Conservation (phyloP, 176 grass and related monocot genomes). For the Aegilops bicornis region DNA sequence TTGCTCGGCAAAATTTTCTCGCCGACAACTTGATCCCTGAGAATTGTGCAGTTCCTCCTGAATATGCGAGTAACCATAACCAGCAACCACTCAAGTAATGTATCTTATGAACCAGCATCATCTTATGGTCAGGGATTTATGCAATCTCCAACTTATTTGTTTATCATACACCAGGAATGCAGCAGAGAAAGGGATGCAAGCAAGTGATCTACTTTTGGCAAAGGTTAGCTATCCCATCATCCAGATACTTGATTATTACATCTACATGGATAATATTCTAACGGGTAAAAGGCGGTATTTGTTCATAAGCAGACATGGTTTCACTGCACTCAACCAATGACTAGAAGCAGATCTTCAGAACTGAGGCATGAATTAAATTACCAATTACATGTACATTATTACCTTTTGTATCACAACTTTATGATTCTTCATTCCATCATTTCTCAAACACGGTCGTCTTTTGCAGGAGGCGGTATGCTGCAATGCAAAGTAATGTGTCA, state of each 20-base stretch:
- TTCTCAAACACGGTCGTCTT: neutral
- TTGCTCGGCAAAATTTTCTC: slow-evolving; percentile 31
- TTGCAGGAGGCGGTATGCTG: slow-evolving; percentile 66
- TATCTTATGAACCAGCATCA: slow-evolving; percentile 8
- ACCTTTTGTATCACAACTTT: neutral
- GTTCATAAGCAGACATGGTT: slow-evolving; percentile 61
- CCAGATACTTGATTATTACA: neutral
- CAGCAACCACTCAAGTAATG: slow-evolving; percentile 52
- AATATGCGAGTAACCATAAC: slow-evolving; percentile 38
- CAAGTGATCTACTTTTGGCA: slow-evolving; percentile 58
- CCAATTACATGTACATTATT: neutral
- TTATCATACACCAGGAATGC: slow-evolving; percentile 51
- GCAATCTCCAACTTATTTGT: slow-evolving; percentile 14
- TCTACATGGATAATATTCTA: neutral
- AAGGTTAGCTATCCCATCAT: slow-evolving; percentile 42
- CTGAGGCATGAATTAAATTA: slow-evolving; percentile 48
- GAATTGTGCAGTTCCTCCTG: slow-evolving; percentile 29
- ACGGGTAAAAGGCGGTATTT: neutral
- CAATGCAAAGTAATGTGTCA: slow-evolving; percentile 51
- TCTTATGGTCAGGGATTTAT: slow-evolving; percentile 12
- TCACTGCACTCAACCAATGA: slow-evolving; percentile 78
- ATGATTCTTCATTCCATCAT: slow-evolving; percentile 12
- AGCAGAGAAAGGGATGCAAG: slow-evolving; percentile 68
- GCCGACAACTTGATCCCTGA: slow-evolving; percentile 46
- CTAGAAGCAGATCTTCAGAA: slow-evolving; percentile 76